These are phyloP conservation scores for Geotrichum australiense DNA, from an alignment of 1,139 yeast genomes.

Conservation along the genomic window DNA sequence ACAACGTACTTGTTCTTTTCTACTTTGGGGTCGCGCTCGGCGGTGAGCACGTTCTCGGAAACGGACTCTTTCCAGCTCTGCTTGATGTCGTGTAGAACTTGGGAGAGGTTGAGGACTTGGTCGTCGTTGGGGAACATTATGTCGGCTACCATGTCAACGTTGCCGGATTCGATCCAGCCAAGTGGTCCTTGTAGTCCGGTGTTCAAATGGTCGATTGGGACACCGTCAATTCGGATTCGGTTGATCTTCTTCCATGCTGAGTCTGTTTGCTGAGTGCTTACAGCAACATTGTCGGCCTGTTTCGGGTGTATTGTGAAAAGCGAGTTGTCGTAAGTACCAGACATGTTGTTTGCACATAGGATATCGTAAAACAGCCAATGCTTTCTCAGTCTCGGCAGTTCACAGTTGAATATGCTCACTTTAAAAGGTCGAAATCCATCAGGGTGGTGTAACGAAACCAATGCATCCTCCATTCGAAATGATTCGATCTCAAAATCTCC, in stretches of 20 bases:
- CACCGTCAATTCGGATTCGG: slow-evolving; percentile 73
- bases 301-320: slow-evolving; percentile 83
- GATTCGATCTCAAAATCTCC: slow-evolving; percentile 92
- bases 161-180: slow-evolving; percentile 92
- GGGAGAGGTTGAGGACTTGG: slow-evolving; percentile 37
- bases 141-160: slow-evolving; percentile 89
- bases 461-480: slow-evolving; percentile 74
- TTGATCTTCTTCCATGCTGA: slow-evolving; percentile 58
- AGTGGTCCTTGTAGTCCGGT: slow-evolving; percentile 89
- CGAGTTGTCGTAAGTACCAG: slow-evolving; percentile 90
- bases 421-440: slow-evolving; percentile 72
- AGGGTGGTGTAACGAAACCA: slow-evolving; percentile 79
- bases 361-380: slow-evolving; percentile 92
- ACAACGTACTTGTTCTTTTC: slow-evolving; percentile 49
- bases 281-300: slow-evolving; percentile 35
- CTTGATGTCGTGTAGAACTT: slow-evolving; percentile 36
- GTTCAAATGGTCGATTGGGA: slow-evolving; percentile 81
- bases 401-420: slow-evolving; percentile 81
- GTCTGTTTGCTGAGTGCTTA: slow-evolving; percentile 18
- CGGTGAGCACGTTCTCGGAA: slow-evolving; percentile 7
- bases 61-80: slow-evolving; percentile 36
- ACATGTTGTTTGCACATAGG: slow-evolving; percentile 73
- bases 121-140: slow-evolving; percentile 67
- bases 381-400: slow-evolving; percentile 68
- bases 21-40: slow-evolving; percentile 16